A percentile compares a stretch with the other conserved stretches of the same genome.
These are phyloP conservation scores for Urtica urens DNA, from an alignment of 306 rosid genomes.

Conservation along the genomic window DNA sequence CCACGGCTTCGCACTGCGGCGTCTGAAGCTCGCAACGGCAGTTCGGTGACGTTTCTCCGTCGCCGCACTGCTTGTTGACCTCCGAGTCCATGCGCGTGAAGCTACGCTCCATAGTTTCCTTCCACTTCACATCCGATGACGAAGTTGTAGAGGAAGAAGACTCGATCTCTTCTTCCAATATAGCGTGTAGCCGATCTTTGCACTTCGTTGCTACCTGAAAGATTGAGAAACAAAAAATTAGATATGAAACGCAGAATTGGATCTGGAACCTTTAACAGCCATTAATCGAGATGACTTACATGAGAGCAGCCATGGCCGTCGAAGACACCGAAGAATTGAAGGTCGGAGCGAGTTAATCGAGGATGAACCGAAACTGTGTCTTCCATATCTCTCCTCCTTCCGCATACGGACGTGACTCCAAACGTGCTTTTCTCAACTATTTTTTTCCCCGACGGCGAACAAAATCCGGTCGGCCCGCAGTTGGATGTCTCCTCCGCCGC, in stretches of 20 bases:
- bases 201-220: constrained; percentile 35
- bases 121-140: constrained; percentile 23
- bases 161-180: constrained; percentile 31
- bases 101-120: constrained; percentile 29
- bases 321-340: constrained; percentile 72
- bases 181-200: constrained; percentile 33
- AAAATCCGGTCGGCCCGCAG: constrained; percentile 1
- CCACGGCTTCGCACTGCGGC: constrained; percentile 79
- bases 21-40: constrained; percentile 46
- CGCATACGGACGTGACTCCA: constrained; percentile 76
- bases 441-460: neutral
- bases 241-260: too few relatives aligned
- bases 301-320: constrained; percentile 99
- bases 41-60: neutral
- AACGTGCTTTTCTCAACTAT: constrained; percentile 25
- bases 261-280: neutral
- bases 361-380: constrained; percentile 61
- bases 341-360: constrained; percentile 5
- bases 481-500: constrained; percentile 39
- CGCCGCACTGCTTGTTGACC: constrained; percentile 13
- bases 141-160: neutral
- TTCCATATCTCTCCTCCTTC: constrained; percentile 88
- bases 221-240: neutral
- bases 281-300: constrained; percentile 29
- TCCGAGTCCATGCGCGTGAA: constrained; percentile 33